Conservation (phyloP, 257 asterid species). For the Solanum dulcamara region DNA sequence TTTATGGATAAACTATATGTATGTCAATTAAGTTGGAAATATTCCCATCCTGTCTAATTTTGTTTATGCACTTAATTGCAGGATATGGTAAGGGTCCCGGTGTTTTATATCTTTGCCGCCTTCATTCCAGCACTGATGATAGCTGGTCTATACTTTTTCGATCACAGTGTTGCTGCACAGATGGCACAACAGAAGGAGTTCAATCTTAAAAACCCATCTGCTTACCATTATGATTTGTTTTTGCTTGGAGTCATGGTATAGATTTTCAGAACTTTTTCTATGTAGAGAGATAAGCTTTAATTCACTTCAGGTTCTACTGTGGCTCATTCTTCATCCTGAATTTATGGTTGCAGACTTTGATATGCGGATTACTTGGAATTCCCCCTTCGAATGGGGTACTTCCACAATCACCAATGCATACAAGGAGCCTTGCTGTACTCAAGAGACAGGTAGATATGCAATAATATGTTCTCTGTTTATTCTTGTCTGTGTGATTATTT, state of each 20-base stretch:
- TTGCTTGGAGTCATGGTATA: constrained; percentile 74
- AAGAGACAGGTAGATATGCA: constrained; percentile 58
- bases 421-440: constrained; percentile 87
- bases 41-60: not conserved
- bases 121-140: constrained; percentile 80
- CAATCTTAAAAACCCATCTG: constrained; percentile 78
- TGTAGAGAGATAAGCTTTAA: not conserved
- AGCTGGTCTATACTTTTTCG: constrained; percentile 81
- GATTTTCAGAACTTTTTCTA: not conserved
- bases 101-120: constrained; percentile 60
- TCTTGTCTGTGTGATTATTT: not conserved
- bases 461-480: not conserved
- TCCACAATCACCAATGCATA: constrained; percentile 99
- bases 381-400: constrained; percentile 99
- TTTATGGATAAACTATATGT: not conserved
- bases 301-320: not conserved
- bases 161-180: constrained; percentile 89
- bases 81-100: constrained; percentile 78
- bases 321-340: not conserved
- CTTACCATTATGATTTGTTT: constrained; percentile 74
- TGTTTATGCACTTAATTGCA: constrained; percentile 19
- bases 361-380: constrained; percentile 90
- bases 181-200: constrained; percentile 85
- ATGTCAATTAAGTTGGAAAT: not conserved
- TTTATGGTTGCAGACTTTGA: constrained; percentile 49